phyloP scores from a whole-genome alignment of 2,329 filamentous ascomycete genomes.

The Talaromyces pinophilus region DNA sequence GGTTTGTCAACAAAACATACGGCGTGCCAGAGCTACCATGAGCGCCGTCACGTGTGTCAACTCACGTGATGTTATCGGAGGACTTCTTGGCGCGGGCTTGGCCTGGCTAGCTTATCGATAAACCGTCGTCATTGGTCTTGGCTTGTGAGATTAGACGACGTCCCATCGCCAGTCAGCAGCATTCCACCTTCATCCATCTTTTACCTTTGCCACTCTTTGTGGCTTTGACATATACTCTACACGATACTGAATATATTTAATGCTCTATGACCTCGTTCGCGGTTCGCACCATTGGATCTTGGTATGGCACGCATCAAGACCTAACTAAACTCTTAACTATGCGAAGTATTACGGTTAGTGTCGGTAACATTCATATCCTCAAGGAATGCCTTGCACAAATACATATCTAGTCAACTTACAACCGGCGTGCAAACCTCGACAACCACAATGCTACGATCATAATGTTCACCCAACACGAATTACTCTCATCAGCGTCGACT shows the following conservation, averaged over 20 bases:
- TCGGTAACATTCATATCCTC: background rate
- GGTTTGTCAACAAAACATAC: slow-evolving; percentile 44
- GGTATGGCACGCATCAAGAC: background rate
- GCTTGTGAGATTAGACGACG: background rate
- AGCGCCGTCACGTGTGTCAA: slow-evolving; percentile 24
- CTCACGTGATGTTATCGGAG: background rate
- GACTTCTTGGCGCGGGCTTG: background rate
- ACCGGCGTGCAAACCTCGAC: background rate
- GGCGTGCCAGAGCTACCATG: slow-evolving; percentile 29
- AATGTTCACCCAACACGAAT: slow-evolving; percentile 31
- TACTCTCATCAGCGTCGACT: slow-evolving; percentile 28
- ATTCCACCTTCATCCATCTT: background rate
- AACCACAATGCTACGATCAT: slow-evolving; percentile 34
- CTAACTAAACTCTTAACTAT: background rate
- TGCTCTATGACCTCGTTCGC: background rate
- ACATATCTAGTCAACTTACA: background rate
- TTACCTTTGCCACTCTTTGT: background rate
- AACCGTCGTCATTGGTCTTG: slow-evolving; percentile 10
- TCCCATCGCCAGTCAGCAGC: background rate
- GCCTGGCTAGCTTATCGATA: slow-evolving; percentile 15
- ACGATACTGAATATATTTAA: no score
- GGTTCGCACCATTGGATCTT: background rate
- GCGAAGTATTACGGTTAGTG: background rate
- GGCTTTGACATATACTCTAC: background rate
- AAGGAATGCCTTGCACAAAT: background rate